A percentile compares a stretch with the other conserved stretches of the same genome.
Evolutionary conservation across 768 basidiomycete species (phyloP).

Genomic region (Xerocomellus amylosporus): DNA sequence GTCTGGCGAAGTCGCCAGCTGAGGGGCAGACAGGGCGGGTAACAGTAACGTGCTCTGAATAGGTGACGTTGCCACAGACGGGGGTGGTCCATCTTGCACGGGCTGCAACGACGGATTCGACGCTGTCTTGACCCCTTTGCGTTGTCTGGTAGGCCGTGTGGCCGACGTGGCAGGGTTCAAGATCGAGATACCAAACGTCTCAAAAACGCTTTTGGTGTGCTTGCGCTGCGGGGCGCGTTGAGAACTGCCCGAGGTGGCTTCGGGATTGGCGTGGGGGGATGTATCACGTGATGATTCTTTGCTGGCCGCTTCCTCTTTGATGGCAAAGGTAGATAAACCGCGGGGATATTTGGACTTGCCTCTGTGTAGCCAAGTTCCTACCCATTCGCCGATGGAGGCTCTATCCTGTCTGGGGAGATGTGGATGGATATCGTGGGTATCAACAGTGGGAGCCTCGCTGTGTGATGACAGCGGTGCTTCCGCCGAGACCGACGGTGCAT

Average conservation of each 20-base stretch:
- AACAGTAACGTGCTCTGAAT: constrained; percentile 15
- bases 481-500: background rate
- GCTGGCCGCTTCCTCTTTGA: constrained; percentile 23
- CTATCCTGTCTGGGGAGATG: constrained; percentile 32
- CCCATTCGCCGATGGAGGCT: constrained; percentile 62
- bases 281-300: constrained; percentile 22
- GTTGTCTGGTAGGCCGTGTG: constrained; percentile 25
- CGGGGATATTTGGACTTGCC: constrained; percentile 38
- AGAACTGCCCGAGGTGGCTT: constrained; percentile 11
- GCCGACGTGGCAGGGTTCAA: constrained; percentile 47
- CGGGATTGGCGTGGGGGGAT: constrained; percentile 18
- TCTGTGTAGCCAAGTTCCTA: constrained; percentile 72
- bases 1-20: constrained; percentile 26
- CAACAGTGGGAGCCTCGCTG: background rate
- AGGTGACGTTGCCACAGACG: constrained; percentile 22
- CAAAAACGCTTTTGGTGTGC: constrained; percentile 64
- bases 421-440: constrained; percentile 10
- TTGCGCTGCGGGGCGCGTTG: constrained; percentile 35
- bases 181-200: constrained; percentile 66
- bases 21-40: constrained; percentile 24
- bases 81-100: constrained; percentile 10
- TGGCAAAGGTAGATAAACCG: constrained; percentile 13
- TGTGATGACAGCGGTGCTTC: constrained; percentile 8
- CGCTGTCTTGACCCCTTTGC: constrained; percentile 19
- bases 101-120: constrained; percentile 23